Base-by-base conservation (phyloP, 352 stramenopile species). In the Pythium coloratum region DNA sequence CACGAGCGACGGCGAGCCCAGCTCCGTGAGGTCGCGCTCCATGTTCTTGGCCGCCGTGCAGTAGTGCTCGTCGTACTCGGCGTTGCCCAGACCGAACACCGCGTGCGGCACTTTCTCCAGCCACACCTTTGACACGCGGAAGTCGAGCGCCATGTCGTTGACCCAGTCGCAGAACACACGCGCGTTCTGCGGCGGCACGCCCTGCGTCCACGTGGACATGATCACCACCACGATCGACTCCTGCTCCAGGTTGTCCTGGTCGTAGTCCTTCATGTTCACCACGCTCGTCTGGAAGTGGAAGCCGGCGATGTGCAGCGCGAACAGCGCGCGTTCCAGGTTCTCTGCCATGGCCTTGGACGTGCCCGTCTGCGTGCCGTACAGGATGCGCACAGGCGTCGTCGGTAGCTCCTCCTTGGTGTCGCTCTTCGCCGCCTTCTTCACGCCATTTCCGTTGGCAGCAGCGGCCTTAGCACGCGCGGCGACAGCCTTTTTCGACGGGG, bases 201-300 rank as follows among this genome's bases (percentile, higher is more conserved):
- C 90, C 26, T 88, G 76, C 33, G 86, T 92, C 87, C 88, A 97
- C 24, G 90, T 97, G 24, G 89, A 94, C 66, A 97, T 65, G 55
- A 97, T 81, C 1, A 84, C 84, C 20, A 97, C 79, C 47, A 96
- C 85, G 46, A 96, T 84, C 28, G 69, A 51, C 47, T 97, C 89
- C 32, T 95, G 84, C 81, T 96, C 90, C 44, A 97, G 69, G 66
- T 97, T 95, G 75, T 97, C 89, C 62, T 93, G 87, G 51, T 95
- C 88, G 62, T 94, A 95, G 65, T 96, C 86, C 63, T 94, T 92
- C 81, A 94, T 91, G 77, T 69, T 92, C 61, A 92, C 82, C n/a
- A 95, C 80, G 34, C 76, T 91, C 24, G 81, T 90, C 65, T 93
- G 84, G 70, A 93, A 92, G 64, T 91, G 81, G 71, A 94, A 91